These are phyloP conservation scores for Fusarium sp. DNA, from an alignment of 2,329 filamentous ascomycete genomes.

Conservation along the genomic window DNA sequence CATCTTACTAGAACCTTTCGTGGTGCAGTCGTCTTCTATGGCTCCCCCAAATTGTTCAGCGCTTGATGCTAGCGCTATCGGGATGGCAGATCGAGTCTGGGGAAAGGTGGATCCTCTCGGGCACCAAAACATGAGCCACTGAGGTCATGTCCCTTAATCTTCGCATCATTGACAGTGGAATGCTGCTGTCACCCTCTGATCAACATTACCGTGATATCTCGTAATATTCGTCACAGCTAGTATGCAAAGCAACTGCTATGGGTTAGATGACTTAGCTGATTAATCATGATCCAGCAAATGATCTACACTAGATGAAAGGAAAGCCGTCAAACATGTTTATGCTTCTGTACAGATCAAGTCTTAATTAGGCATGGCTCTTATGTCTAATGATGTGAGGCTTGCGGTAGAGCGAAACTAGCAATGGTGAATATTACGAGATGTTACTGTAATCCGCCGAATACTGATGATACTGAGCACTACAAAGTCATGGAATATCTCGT, in stretches of 20 bases:
- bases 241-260: accelerated
- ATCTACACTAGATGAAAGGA: accelerated
- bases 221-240: not conserved
- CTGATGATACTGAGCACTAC: not conserved
- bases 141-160: not conserved
- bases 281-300: accelerated
- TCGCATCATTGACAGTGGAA: not conserved
- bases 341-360: no score
- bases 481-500: not conserved
- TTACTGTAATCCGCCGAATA: not conserved
- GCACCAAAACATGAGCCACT: not conserved
- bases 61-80: not conserved
- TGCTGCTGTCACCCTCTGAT: not conserved
- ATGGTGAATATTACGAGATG: not conserved
- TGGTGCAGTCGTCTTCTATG: not conserved
- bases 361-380: not conserved
- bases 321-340: accelerated
- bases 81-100: not conserved
- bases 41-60: not conserved
- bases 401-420: not conserved
- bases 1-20: not conserved
- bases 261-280: not conserved
- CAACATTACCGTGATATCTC: not conserved
- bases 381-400: not conserved
- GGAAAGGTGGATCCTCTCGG: not conserved